A percentile compares a stretch with the other conserved stretches of the same genome.
Evolutionary conservation across 371 early-diverging fungal species (phyloP).

Genomic region (Mortierella sp.): DNA sequence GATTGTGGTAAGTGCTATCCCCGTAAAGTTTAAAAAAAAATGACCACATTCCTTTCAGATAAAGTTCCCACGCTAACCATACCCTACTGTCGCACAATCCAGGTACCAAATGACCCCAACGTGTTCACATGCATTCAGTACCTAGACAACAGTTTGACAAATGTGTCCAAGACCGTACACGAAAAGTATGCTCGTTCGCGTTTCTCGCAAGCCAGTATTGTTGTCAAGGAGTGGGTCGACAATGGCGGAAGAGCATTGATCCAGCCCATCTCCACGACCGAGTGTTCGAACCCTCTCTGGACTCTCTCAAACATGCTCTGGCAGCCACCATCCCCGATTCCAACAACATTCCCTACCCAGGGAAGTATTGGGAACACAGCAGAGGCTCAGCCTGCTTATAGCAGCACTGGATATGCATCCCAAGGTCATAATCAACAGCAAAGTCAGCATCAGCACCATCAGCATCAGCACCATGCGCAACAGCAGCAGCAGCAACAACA

Average conservation of each 20-base stretch:
- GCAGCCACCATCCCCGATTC: slow-evolving; percentile 55
- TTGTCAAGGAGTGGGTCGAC: slow-evolving; percentile 57
- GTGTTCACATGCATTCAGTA: slow-evolving; percentile 48
- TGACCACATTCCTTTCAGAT: no score
- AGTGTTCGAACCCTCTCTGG: slow-evolving; percentile 37
- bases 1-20: slow-evolving; percentile 24
- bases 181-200: slow-evolving; percentile 52
- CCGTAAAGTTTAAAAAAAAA: not conserved
- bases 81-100: not conserved
- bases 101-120: slow-evolving; percentile 51
- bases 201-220: slow-evolving; percentile 45
- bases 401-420: slow-evolving; percentile 9
- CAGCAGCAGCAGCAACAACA: slow-evolving; percentile 9
- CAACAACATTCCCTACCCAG: slow-evolving; percentile 43
- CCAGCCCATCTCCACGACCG: slow-evolving; percentile 42
- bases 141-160: slow-evolving; percentile 52
- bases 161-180: slow-evolving; percentile 55
- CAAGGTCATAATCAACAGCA: slow-evolving; percentile 10
- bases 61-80: not conserved
- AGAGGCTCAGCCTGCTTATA: slow-evolving; percentile 14
- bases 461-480: slow-evolving; percentile 10
- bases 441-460: slow-evolving; percentile 6
- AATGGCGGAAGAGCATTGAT: slow-evolving; percentile 50
- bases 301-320: slow-evolving; percentile 53
- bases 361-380: slow-evolving; percentile 8